Percentiles rank a stretch among this genome's conserved stretches.
These are phyloP conservation scores for Primulina eburnea DNA, from an alignment of 257 asterid genomes.

Conservation along the genomic window DNA sequence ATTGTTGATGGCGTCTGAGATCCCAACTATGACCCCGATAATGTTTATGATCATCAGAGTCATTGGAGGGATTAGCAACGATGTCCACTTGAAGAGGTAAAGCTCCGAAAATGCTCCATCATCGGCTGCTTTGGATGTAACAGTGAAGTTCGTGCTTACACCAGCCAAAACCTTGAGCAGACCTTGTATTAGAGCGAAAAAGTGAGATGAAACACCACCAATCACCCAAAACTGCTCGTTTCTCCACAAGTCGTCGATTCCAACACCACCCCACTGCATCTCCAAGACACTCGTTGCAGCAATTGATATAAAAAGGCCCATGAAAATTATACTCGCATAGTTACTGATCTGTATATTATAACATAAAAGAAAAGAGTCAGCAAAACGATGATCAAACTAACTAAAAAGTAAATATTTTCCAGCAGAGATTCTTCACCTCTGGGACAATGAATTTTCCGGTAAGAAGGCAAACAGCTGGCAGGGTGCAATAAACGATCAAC, in stretches of 20 bases:
- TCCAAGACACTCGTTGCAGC: slow-evolving; percentile 81
- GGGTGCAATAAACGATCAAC: slow-evolving; percentile 74
- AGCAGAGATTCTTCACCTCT: slow-evolving; percentile 44
- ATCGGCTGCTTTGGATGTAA: slow-evolving; percentile 93
- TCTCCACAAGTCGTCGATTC: slow-evolving; percentile 89
- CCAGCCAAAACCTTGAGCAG: slow-evolving; percentile 91
- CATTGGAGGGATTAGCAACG: slow-evolving; percentile 89
- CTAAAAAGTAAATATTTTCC: neutral
- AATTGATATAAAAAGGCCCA: slow-evolving; percentile 73
- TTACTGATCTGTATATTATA: slow-evolving; percentile 68
- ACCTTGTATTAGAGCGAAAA: slow-evolving; percentile 91
- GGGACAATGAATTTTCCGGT: slow-evolving; percentile 94
- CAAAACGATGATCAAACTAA: slow-evolving; percentile 1
- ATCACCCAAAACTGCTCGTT: slow-evolving; percentile 99
- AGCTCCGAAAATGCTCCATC: slow-evolving; percentile 90
- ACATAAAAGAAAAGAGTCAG: neutral
- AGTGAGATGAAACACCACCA: slow-evolving; percentile 86
- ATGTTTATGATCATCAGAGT: slow-evolving; percentile 73
- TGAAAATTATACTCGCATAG: slow-evolving; percentile 81
- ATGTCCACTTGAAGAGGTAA: slow-evolving; percentile 91
- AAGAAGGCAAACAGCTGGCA: slow-evolving; percentile 92
- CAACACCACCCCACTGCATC: slow-evolving; percentile 95
- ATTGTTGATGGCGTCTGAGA: slow-evolving; percentile 81
- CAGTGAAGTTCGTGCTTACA: slow-evolving; percentile 87
- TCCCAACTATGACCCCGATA: slow-evolving; percentile 78